A percentile compares a stretch with the other conserved stretches of the same genome.
Evolutionary conservation across 257 asterid species (phyloP).

Genomic region (Anisodus tanguticus): DNA sequence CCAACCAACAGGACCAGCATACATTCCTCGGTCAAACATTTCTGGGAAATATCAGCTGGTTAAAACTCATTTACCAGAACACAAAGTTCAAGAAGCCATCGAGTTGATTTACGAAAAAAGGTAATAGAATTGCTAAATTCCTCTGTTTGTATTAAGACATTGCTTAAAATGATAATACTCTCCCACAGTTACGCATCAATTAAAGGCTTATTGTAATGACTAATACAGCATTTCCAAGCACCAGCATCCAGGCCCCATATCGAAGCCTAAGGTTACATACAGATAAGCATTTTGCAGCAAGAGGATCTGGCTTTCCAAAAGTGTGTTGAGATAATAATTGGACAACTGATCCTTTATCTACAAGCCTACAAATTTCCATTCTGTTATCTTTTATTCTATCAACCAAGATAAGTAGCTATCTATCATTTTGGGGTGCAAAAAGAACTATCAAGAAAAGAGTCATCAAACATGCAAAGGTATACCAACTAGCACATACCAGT

Average conservation of each 20-base stretch:
- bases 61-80: conserved; percentile 25
- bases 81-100: neutral
- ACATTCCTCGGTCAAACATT: conserved; percentile 96
- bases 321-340: neutral
- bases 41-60: conserved; percentile 51
- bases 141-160: conserved; percentile 16
- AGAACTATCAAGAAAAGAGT: neutral
- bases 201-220: neutral
- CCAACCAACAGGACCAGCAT: conserved; percentile 99
- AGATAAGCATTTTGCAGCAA: neutral
- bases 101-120: neutral
- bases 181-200: neutral
- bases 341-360: neutral
- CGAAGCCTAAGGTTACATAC: conserved; percentile 2
- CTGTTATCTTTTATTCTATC: neutral
- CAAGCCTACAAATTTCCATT: conserved; percentile 1
- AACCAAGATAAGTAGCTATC: neutral
- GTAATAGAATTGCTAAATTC: neutral
- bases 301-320: neutral
- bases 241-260: neutral
- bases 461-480: conserved; percentile 3
- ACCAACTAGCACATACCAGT: conserved; percentile 55
- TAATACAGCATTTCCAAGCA: conserved; percentile 4
- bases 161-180: neutral
- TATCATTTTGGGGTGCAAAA: conserved; percentile 13